Conservation (phyloP, 331 rosid genomes). For the Stylosanthes scabra region DNA sequence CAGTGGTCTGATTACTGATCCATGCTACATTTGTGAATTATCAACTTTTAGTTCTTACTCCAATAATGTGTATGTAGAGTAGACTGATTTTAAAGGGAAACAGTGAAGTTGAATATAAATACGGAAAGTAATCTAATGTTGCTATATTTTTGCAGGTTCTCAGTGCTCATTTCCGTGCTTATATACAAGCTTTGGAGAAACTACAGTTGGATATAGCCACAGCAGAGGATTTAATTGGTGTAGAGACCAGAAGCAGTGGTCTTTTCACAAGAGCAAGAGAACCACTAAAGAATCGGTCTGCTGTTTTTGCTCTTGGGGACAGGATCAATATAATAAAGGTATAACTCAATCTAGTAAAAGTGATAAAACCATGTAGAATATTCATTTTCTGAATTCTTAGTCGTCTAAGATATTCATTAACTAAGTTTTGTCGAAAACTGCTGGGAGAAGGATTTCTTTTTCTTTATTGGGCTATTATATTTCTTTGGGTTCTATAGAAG, state of each 20-base stretch:
- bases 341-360: slow-evolving; percentile 4
- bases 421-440: background rate
- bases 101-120: slow-evolving; percentile 19
- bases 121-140: slow-evolving; percentile 30
- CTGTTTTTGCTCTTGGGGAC: slow-evolving; percentile 94
- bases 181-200: slow-evolving; percentile 94
- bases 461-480: slow-evolving; percentile 8
- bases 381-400: slow-evolving; percentile 27
- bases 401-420: slow-evolving; percentile 10
- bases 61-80: slow-evolving; percentile 19
- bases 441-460: slow-evolving; percentile 14
- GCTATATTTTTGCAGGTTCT: slow-evolving; percentile 75
- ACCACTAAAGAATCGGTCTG: slow-evolving; percentile 94
- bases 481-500: background rate
- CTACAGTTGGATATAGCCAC: slow-evolving; percentile 97
- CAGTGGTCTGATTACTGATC: background rate
- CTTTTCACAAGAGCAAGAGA: slow-evolving; percentile 87
- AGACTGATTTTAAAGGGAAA: slow-evolving; percentile 14
- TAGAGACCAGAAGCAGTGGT: slow-evolving; percentile 85
- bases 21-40: background rate
- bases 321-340: slow-evolving; percentile 92
- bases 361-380: slow-evolving; percentile 13
- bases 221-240: slow-evolving; percentile 92
- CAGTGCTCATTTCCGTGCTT: slow-evolving; percentile 97
- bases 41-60: no score